Evolutionary conservation across 257 asterid species (phyloP).

Genomic region (Solanum etuberosum): DNA sequence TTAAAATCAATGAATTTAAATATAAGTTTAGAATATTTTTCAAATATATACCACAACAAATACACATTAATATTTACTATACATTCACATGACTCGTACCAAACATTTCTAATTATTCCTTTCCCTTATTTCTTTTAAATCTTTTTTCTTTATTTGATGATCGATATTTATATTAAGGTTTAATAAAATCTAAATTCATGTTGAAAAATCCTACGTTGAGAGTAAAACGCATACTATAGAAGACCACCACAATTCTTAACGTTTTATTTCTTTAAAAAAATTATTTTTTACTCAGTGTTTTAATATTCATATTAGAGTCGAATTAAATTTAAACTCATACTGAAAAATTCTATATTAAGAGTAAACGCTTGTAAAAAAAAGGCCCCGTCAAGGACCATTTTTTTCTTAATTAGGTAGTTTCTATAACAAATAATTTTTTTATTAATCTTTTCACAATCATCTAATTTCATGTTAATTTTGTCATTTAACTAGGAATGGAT

Average conservation of each 20-base stretch:
- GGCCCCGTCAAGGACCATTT: neutral
- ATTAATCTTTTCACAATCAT: neutral
- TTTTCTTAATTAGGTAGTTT: neutral
- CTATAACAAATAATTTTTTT: neutral
- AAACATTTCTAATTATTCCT: neutral
- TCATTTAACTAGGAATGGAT: neutral
- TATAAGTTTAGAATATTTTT: too few relatives aligned
- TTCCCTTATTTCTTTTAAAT: neutral
- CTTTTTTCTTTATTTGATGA: too few relatives aligned
- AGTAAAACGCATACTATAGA: too few relatives aligned
- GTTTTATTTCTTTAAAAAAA: too few relatives aligned
- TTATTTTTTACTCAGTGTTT: too few relatives aligned
- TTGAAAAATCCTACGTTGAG: too few relatives aligned
- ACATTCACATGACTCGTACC: neutral
- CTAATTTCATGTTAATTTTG: neutral
- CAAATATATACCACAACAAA: too few relatives aligned
- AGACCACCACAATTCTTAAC: too few relatives aligned
- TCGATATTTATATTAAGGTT: neutral
- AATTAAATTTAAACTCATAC: too few relatives aligned
- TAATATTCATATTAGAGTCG: too few relatives aligned
- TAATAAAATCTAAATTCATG: neutral
- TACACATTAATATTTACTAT: too few relatives aligned
- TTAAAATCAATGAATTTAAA: too few relatives aligned
- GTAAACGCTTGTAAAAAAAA: neutral
- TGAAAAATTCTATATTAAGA: neutral